Conservation (phyloP, 495 filamentous ascomycete genomes). For the Parmelia sp. region DNA sequence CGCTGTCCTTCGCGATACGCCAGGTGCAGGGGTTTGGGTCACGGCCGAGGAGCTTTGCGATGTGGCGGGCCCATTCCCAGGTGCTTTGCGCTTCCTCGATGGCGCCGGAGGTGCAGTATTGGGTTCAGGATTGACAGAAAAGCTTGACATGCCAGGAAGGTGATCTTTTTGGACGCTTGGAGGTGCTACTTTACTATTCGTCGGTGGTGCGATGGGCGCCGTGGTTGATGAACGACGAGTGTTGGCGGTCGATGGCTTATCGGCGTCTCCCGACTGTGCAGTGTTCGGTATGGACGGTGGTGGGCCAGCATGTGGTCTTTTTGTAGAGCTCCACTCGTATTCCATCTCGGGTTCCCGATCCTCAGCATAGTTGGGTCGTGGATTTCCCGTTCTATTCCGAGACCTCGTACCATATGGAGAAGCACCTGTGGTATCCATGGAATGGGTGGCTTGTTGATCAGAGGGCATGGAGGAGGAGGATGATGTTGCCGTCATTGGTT, state of each 20-base stretch:
- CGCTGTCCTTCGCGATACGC: constrained; percentile 36
- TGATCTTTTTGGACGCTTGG: constrained; percentile 41
- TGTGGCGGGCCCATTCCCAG: constrained; percentile 42
- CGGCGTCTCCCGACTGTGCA: constrained; percentile 31
- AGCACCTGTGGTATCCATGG: constrained; percentile 41
- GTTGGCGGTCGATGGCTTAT: constrained; percentile 38
- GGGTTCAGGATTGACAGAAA: constrained; percentile 45
- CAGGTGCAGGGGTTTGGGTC: constrained; percentile 35
- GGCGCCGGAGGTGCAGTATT: constrained; percentile 35
- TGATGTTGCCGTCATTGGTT: constrained; percentile 48
- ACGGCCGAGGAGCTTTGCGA: constrained; percentile 27
- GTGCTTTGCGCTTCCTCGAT: constrained; percentile 76
- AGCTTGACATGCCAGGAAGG: constrained; percentile 60
- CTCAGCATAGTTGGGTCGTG: constrained; percentile 92
- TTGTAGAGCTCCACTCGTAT: constrained; percentile 47
- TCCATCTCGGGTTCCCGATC: constrained; percentile 91
- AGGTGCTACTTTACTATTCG: constrained; percentile 26
- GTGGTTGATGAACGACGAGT: constrained; percentile 40
- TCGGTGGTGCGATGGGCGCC: constrained; percentile 20
- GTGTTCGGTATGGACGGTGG: constrained; percentile 21
- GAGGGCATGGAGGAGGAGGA: constrained; percentile 38
- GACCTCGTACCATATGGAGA: constrained; percentile 94
- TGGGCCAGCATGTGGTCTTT: constrained; percentile 39
- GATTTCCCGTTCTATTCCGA: constrained; percentile 72
- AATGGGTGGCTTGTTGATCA: constrained; percentile 35